phyloP scores from a whole-genome alignment of 495 filamentous ascomycete genomes.

The Tuber indicum region DNA sequence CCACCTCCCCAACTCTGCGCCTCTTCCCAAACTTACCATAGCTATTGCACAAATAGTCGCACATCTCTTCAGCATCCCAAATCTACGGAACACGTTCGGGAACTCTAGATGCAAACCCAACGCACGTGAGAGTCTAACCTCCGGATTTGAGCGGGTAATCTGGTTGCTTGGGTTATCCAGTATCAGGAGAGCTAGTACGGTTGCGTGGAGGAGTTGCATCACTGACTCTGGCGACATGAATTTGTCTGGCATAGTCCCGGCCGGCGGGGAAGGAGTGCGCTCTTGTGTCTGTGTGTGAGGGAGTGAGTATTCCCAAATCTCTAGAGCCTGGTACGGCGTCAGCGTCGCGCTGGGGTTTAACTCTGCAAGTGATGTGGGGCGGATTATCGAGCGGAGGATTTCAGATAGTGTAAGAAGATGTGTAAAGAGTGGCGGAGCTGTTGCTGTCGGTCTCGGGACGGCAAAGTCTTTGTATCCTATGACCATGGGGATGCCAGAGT shows the following conservation, averaged over 20 bases:
- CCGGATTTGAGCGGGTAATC: conserved; percentile 6
- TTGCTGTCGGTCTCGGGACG: conserved; percentile 3
- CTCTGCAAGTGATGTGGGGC: conserved; percentile 17
- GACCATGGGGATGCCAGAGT: conserved; percentile 26
- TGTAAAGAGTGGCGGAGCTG: conserved; percentile 12
- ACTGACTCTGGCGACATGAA: conserved; percentile 15
- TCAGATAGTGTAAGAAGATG: conserved; percentile 24
- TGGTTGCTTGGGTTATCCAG: conserved; percentile 4
- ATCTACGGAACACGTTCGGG: conserved; percentile 16
- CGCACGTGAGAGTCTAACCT: conserved; percentile 9
- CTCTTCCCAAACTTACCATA: conserved; percentile 13
- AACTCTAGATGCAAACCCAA: conserved; percentile 17
- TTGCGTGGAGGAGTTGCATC: conserved; percentile 13
- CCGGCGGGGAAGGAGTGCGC: background rate
- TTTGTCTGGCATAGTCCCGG: background rate
- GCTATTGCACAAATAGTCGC: conserved; percentile 22
- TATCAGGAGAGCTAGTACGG: conserved; percentile 14
- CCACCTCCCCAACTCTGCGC: conserved; percentile 1
- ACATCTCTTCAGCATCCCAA: conserved; percentile 11
- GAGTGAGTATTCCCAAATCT: conserved; percentile 12
- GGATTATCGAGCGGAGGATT: conserved; percentile 29
- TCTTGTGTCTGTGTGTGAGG: conserved; percentile 4
- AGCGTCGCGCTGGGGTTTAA: background rate
- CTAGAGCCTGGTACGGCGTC: conserved; percentile 11
- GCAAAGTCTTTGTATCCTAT: conserved; percentile 34